Base-by-base conservation (phyloP, 202 grass and related monocot species). In the Cymbopogon flexuosus region DNA sequence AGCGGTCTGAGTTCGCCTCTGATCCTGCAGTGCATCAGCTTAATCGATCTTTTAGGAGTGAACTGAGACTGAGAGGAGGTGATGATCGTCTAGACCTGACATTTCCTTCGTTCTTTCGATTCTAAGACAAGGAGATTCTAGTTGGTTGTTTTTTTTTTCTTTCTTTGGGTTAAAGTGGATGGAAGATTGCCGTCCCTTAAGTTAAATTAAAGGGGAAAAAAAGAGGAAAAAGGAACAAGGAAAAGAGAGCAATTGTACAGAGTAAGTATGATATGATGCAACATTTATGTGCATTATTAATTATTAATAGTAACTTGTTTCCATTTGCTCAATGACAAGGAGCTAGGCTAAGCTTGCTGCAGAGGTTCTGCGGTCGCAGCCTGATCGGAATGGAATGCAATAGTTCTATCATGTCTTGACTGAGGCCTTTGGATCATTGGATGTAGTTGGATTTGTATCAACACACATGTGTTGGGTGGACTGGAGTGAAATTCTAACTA, bases 131-230 rank as follows among this genome's bases (percentile, higher is more conserved):
- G 19, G 10, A 3, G 63, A 29, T 88, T 54, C 43, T 82, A 68
- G 40, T 58, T 58, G 3, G 65, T 49, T 52, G 7, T 75, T 21
- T 21, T 54, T 66, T 2, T 41, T 22, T 72, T 9, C 83, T 74
- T 33, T 7, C 24, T 36, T 12, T 82, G 1, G 8, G 70, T 52
- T 31, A 22, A 22, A 70, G 33, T 79, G 85, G 80, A 83, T 72
- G 60, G 66, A 79, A 73, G 36, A 83, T 83, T 83, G 66, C 45
- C 79, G 54, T 83, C 35, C 72, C n/a, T 29, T 47, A 21, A 62
- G 31, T 57, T 21, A 54, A 54, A 9, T 19, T 21, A 52, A 52
- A 18, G 6, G 6, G 60, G 24, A 11, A 64, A 22, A 10, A 65
- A 45, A 13, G 10, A 21, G 10, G 33, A 3, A 10, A 35, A 14